Evolutionary conservation across 2,329 filamentous ascomycete genomes (phyloP).

Genomic region (Didymella pinodella): DNA sequence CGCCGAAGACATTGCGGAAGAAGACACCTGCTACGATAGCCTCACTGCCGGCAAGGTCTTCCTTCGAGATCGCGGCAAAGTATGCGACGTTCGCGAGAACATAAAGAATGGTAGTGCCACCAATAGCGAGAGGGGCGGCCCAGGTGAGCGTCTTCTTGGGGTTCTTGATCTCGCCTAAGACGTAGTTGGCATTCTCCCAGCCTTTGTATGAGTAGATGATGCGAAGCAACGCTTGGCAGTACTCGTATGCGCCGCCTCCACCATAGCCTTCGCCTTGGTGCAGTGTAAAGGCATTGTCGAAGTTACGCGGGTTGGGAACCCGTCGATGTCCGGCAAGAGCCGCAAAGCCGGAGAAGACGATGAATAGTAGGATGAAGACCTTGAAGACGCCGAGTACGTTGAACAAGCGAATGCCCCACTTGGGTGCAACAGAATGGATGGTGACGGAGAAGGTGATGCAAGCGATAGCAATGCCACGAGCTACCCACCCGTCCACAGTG

Average conservation of each 20-base stretch:
- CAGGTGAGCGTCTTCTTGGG: slow-evolving; percentile 63
- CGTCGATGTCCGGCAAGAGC: slow-evolving; percentile 45
- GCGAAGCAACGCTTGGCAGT: slow-evolving; percentile 65
- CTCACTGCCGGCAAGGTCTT: slow-evolving; percentile 64
- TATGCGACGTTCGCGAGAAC: slow-evolving; percentile 71
- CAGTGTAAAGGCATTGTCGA: slow-evolving; percentile 64
- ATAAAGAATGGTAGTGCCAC: slow-evolving; percentile 67
- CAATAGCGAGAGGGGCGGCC: slow-evolving; percentile 66
- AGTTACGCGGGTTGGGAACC: slow-evolving; percentile 62
- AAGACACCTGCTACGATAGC: slow-evolving; percentile 68
- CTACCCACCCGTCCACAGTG: slow-evolving; percentile 61
- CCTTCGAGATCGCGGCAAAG: slow-evolving; percentile 68
- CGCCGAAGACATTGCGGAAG: slow-evolving; percentile 68
- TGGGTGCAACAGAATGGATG: slow-evolving; percentile 63
- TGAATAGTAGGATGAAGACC: slow-evolving; percentile 65
- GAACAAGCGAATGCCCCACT: slow-evolving; percentile 66
- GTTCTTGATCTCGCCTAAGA: slow-evolving; percentile 65
- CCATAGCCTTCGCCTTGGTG: slow-evolving; percentile 44
- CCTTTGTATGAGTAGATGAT: slow-evolving; percentile 70
- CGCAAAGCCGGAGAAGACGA: slow-evolving; percentile 64
- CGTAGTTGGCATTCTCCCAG: slow-evolving; percentile 71
- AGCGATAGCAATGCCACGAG: slow-evolving; percentile 60
- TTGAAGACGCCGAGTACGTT: slow-evolving; percentile 69
- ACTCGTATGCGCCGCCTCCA: slow-evolving; percentile 50
- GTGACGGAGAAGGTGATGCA: slow-evolving; percentile 62